phyloP scores from a whole-genome alignment of 2,329 filamentous ascomycete genomes.

The Curvularia hawaiiensis region DNA sequence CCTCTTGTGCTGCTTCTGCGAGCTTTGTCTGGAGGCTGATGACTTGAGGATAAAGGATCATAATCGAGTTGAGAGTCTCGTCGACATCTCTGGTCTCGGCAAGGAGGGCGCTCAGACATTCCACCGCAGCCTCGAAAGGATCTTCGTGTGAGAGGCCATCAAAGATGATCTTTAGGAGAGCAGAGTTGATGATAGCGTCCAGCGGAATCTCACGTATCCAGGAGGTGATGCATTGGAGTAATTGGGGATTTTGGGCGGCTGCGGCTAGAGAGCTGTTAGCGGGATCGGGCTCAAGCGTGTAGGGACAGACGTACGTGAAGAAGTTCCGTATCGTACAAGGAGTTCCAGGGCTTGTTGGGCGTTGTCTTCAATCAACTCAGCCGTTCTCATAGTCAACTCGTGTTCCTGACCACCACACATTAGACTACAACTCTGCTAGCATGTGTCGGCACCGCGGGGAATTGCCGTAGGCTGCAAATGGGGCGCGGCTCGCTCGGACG shows the following conservation, averaged over 20 bases:
- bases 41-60: conserved; percentile 80
- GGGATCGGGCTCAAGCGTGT: not conserved
- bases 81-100: conserved; percentile 93
- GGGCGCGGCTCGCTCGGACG: conserved; percentile 65
- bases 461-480: conserved; percentile 47
- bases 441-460: conserved; percentile 41
- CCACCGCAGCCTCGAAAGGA: conserved; percentile 85
- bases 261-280: conserved; percentile 52
- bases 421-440: conserved; percentile 50
- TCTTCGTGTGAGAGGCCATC: conserved; percentile 74
- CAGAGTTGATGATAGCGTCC: conserved; percentile 80
- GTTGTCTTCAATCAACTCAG: conserved; percentile 89
- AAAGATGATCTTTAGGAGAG: conserved; percentile 81
- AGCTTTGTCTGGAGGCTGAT: conserved; percentile 79
- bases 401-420: conserved; percentile 74
- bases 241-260: conserved; percentile 83
- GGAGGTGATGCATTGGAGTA: conserved; percentile 94
- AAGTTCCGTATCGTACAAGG: conserved; percentile 88
- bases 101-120: conserved; percentile 91
- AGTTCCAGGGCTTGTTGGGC: conserved; percentile 84
- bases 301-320: conserved; percentile 71
- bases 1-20: conserved; percentile 72
- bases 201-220: conserved; percentile 95
- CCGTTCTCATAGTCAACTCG: conserved; percentile 83
- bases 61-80: conserved; percentile 81